phyloP scores from a whole-genome alignment of 2,329 filamentous ascomycete species.

The Alternaria conjuncta region DNA sequence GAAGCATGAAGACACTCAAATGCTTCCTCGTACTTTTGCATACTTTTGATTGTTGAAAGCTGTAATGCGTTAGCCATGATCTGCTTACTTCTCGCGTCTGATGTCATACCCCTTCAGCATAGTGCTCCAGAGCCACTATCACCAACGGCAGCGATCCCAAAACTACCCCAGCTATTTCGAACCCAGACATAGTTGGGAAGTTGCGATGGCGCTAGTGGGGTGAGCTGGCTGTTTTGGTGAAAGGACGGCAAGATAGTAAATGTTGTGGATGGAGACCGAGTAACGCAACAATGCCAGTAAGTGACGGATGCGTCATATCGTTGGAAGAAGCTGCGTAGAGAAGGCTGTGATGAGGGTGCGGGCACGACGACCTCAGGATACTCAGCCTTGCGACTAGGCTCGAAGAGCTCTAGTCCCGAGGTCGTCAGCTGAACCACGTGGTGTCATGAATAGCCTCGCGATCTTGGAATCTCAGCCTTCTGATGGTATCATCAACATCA shows the following conservation, averaged over 20 bases:
- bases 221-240: neutral
- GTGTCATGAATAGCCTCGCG: no score
- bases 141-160: neutral
- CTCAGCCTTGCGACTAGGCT: neutral
- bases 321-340: neutral
- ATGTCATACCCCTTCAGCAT: neutral
- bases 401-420: neutral
- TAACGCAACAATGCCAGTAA: no score
- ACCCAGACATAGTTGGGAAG: neutral
- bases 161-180: neutral
- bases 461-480: no score
- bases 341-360: neutral
- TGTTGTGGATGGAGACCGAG: accelerated
- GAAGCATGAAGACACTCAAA: neutral
- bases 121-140: neutral
- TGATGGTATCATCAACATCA: no score
- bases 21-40: neutral
- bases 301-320: no score
- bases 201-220: neutral
- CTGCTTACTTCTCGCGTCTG: neutral
- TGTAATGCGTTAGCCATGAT: neutral
- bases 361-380: no score
- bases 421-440: neutral
- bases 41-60: neutral
- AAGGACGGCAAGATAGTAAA: no score